These are phyloP conservation scores for Pichia sporocuriosa DNA, from an alignment of 805 yeast genomes.

Conservation along the genomic window DNA sequence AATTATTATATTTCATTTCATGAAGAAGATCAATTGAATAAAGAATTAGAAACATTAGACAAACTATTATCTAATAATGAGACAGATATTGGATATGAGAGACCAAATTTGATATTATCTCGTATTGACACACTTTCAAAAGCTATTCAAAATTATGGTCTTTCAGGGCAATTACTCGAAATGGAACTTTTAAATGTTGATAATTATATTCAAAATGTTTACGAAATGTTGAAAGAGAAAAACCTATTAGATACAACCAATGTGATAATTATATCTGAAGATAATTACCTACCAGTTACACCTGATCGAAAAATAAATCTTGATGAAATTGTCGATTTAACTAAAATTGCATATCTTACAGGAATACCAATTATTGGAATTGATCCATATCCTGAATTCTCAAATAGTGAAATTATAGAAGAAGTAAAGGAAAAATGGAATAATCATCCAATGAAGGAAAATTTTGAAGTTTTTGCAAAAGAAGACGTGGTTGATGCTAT, in stretches of 20 bases:
- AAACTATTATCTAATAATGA: conserved; percentile 61
- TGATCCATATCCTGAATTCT: conserved; percentile 42
- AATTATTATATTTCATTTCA: conserved; percentile 57
- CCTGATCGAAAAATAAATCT: conserved; percentile 59
- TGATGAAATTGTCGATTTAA: conserved; percentile 60
- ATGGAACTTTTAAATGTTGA: conserved; percentile 61
- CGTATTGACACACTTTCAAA: conserved; percentile 80
- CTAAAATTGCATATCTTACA: conserved; percentile 53
- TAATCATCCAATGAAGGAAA: conserved; percentile 22
- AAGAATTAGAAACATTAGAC: conserved; percentile 52
- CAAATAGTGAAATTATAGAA: conserved; percentile 39
- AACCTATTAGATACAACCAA: conserved; percentile 63
- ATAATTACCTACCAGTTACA: conserved; percentile 89
- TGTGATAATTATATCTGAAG: conserved; percentile 77
- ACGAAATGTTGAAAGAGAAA: conserved; percentile 42
- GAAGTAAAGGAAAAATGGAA: conserved; percentile 34
- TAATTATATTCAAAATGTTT: conserved; percentile 45
- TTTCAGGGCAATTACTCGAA: conserved; percentile 51
- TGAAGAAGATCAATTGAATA: conserved; percentile 49
- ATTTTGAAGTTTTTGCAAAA: conserved; percentile 42
- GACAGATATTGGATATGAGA: no score
- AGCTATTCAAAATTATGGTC: conserved; percentile 69
- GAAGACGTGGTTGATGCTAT: conserved; percentile 52
- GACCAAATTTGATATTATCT: conserved; percentile 74
- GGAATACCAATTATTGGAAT: conserved; percentile 88